These are phyloP conservation scores for Dalechampia spathulata DNA, from an alignment of 441 rosid genomes.

Conservation along the genomic window DNA sequence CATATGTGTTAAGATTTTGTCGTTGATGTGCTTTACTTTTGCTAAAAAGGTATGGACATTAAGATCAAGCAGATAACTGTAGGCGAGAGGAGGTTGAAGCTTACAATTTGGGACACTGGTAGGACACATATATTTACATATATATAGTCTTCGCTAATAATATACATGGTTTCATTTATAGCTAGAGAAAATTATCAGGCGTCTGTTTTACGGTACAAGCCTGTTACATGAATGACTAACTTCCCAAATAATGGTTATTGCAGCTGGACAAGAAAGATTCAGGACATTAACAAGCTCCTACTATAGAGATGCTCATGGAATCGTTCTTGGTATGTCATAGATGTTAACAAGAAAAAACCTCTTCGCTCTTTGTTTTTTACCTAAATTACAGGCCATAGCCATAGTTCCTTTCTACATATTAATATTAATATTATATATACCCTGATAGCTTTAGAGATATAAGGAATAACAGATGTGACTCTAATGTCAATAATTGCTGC, in stretches of 20 bases:
- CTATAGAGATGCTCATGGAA: slow-evolving; percentile 84
- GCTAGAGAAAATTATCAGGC: no score
- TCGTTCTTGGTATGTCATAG: slow-evolving; percentile 60
- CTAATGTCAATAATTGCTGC: neutral
- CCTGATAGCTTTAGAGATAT: neutral
- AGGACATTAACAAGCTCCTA: slow-evolving; percentile 80
- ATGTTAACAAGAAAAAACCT: neutral
- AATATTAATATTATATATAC: no score
- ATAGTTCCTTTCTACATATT: no score
- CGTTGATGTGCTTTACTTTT: neutral
- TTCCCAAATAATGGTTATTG: slow-evolving; percentile 23
- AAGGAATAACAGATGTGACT: neutral
- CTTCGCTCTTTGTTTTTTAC: no score
- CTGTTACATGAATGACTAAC: no score
- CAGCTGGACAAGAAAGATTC: slow-evolving; percentile 94
- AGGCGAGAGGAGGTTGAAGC: slow-evolving; percentile 67
- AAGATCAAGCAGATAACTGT: slow-evolving; percentile 80
- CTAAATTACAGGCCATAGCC: no score
- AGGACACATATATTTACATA: neutral
- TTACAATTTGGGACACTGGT: slow-evolving; percentile 98
- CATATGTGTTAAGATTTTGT: neutral
- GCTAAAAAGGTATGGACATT: slow-evolving; percentile 68
- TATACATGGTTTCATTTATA: no score
- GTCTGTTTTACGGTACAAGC: no score
- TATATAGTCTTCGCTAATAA: no score